Evolutionary conservation across 495 filamentous ascomycete genomes (phyloP), one percentile per base, ranked within the genome.

Genomic region (Penicillium psychrofluorescens): DNA sequence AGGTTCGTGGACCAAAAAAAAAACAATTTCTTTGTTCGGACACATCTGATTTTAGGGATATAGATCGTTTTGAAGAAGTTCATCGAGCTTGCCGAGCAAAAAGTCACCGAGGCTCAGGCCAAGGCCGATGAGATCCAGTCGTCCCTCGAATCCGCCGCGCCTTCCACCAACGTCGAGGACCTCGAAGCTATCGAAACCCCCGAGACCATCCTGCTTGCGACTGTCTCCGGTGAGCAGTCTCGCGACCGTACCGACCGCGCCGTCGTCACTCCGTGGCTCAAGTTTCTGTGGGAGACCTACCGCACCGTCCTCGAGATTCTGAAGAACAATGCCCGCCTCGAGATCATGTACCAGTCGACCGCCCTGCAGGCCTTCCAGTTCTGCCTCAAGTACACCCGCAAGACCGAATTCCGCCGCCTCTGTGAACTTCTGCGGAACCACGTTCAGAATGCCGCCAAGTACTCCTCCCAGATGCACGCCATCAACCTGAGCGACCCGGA

Each of bases 261-360:
- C 51, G 90, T 98, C 53, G 92, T 98, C 37, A 98, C 92, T 41
- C 92, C 92, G 38, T 98, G 94, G 92, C 79, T 98, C 51, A 98
- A 98, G 72, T 98, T 98, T 61, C 76, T 98, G 45, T 98, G 92
- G 92, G 94, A 98, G 71, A 95, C 92, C n/a, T 98, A 98, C 70
- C 88, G 92, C 32, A 98, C 92, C 41, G 92, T 98, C 32, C 77
- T 98, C 53, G 92, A 98, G 56, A 97, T 98, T 59, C 76, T 98
- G 51, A 88, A 95, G 71, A 98, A 98, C 77, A 98, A 98, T 76
- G 94, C 92, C 31, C 84, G 92, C 32, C 75, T 98, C 32, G 92
- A 98, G 74, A 79, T 95, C 32, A 94, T 97, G 77, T 98, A 98
- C 70, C 92, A 98, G 77, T 86, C 84, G 61, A 97, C 94, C 38